Conservation (phyloP, 2,329 filamentous ascomycete species). For the Aspergillus vadensis region DNA sequence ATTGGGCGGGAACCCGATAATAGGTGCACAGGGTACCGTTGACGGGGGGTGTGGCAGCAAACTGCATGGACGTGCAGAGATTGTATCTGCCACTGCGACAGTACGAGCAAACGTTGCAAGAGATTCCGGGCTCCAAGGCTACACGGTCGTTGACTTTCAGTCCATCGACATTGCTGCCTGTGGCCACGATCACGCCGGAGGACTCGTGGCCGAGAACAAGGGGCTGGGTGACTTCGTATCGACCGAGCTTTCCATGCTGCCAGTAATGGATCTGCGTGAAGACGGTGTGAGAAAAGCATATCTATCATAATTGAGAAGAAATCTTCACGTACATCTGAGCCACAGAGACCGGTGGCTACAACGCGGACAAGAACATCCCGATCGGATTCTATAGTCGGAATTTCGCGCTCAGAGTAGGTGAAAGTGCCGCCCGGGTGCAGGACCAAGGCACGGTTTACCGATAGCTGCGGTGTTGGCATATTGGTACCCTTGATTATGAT, state of each 20-base stretch:
- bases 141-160: neutral
- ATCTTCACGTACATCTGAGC: constrained; percentile 64
- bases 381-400: constrained; percentile 23
- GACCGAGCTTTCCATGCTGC: neutral
- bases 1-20: too few species aligned
- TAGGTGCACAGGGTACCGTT: too few species aligned
- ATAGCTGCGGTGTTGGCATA: neutral
- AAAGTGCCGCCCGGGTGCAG: neutral
- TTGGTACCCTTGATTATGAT: neutral
- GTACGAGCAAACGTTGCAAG: neutral
- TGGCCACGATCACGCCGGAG: neutral
- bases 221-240: neutral
- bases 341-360: constrained; percentile 82
- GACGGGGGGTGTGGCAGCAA: too few species aligned
- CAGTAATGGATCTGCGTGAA: neutral
- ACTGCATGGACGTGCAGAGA: neutral
- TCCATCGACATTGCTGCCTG: neutral
- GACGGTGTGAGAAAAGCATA: neutral
- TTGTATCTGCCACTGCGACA: neutral
- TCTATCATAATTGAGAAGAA: neutral
- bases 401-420: constrained; percentile 7
- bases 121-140: neutral
- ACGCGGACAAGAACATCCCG: constrained; percentile 76
- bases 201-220: neutral
- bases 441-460: neutral